A percentile compares a stretch with the other conserved stretches of the same genome.
phyloP scores from a whole-genome alignment of 140 eudicot species.

The Flaveria floridana region DNA sequence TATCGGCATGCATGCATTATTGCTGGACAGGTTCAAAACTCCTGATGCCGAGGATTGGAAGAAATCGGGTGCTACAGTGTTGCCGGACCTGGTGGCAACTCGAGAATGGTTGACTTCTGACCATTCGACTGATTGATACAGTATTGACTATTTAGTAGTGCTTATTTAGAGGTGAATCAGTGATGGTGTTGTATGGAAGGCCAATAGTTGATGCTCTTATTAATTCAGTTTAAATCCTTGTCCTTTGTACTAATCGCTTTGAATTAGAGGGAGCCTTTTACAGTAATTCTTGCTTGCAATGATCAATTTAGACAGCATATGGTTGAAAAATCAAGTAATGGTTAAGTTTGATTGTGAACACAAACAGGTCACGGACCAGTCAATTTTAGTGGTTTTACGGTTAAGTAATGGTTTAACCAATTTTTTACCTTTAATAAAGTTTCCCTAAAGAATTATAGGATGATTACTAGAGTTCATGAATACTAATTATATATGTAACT shows the following conservation, averaged over 20 bases:
- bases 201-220: conserved; percentile 17
- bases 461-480: too few species aligned
- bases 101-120: conserved; percentile 72
- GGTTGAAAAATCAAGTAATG: not conserved
- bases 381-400: not conserved
- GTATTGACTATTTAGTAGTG: not conserved
- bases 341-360: not conserved
- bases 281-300: not conserved
- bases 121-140: conserved; percentile 16
- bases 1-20: conserved; percentile 85
- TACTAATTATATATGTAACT: too few species aligned
- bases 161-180: not conserved
- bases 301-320: too few species aligned
- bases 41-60: conserved; percentile 78
- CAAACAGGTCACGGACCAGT: not conserved
- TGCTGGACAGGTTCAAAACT: conserved; percentile 77
- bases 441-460: too few species aligned
- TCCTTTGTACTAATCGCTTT: conserved; percentile 21
- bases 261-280: conserved; percentile 10
- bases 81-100: conserved; percentile 70
- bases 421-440: too few species aligned
- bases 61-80: conserved; percentile 70
- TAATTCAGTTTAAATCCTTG: not conserved
- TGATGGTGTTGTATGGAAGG: conserved; percentile 27
- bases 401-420: too few species aligned